A percentile compares a stretch with the other conserved stretches of the same genome.
Evolutionary conservation across 176 grass and related monocot genomes (phyloP).

Genomic region (Triticum dicoccoides): DNA sequence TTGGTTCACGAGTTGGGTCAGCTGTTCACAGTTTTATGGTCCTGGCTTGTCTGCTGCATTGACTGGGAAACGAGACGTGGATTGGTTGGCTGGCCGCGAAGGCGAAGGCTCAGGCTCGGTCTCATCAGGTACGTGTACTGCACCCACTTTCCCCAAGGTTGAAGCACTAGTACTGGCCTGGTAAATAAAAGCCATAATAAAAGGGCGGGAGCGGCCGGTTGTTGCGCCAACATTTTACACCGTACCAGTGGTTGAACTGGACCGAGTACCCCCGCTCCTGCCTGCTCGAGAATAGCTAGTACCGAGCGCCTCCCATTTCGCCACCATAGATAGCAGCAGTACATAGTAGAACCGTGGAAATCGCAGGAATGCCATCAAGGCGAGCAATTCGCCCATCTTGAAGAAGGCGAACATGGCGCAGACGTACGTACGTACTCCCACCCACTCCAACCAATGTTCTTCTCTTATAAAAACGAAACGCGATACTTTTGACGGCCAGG

Average conservation of each 20-base stretch:
- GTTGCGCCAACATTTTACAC: not conserved
- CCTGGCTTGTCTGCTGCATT: too few species aligned
- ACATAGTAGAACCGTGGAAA: not conserved
- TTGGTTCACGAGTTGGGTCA: not conserved
- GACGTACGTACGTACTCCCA: not conserved
- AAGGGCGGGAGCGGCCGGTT: not conserved
- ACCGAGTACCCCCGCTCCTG: not conserved
- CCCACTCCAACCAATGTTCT: too few species aligned
- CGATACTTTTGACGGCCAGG: too few species aligned
- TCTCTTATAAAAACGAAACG: too few species aligned
- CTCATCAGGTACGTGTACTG: not conserved
- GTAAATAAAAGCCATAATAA: not conserved
- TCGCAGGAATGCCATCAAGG: not conserved
- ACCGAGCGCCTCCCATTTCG: not conserved
- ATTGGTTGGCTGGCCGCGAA: not conserved
- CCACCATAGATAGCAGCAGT: too few species aligned
- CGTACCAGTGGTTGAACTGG: not conserved
- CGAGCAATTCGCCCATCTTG: not conserved
- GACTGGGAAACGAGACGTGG: not conserved
- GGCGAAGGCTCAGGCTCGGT: not conserved
- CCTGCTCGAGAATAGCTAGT: not conserved
- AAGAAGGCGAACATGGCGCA: conserved; percentile 13
- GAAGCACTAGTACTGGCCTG: not conserved
- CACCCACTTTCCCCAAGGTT: not conserved
- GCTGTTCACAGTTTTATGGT: not conserved